Percentiles rank a stretch among this genome's conserved stretches.
Conservation (phyloP, 176 grass and related monocot genomes). For the Panicum miliaceum region DNA sequence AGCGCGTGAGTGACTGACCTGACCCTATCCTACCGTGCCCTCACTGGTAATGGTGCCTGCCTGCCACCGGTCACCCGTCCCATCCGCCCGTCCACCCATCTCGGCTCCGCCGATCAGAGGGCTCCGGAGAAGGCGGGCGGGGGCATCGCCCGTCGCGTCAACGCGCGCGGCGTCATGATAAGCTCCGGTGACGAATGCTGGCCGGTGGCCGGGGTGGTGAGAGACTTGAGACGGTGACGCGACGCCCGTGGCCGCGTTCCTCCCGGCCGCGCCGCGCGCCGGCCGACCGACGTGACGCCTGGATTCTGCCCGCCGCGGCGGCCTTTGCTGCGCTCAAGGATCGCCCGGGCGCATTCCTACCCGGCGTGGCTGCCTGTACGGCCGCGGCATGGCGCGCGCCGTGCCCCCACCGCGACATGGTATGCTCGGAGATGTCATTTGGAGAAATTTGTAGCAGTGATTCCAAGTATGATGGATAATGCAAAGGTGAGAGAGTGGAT, state of each 20-base stretch:
- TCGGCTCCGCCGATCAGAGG: not conserved
- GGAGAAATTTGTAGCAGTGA: not conserved
- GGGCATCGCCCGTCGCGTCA: not conserved
- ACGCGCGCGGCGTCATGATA: not conserved
- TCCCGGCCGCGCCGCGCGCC: not conserved
- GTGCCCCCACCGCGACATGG: too few relatives aligned
- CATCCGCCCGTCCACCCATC: not conserved
- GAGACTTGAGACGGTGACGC: not conserved
- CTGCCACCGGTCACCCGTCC: conserved; percentile 20
- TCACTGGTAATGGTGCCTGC: conserved; percentile 11
- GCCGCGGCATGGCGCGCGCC: too few relatives aligned
- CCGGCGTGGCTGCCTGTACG: conserved; percentile 39
- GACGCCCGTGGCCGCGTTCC: not conserved
- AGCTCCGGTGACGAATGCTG: not conserved
- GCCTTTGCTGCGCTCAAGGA: not conserved
- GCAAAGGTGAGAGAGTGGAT: not conserved
- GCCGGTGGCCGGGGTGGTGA: not conserved
- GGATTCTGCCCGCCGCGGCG: not conserved
- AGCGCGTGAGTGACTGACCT: not conserved
- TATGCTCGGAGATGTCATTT: too few relatives aligned
- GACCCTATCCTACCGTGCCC: not conserved
- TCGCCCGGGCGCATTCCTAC: too few relatives aligned
- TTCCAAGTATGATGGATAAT: too few relatives aligned
- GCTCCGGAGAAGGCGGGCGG: too few relatives aligned
- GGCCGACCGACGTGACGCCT: conserved; percentile 22